phyloP scores from a whole-genome alignment of 345 rosid species.

The Heritiera littoralis region DNA sequence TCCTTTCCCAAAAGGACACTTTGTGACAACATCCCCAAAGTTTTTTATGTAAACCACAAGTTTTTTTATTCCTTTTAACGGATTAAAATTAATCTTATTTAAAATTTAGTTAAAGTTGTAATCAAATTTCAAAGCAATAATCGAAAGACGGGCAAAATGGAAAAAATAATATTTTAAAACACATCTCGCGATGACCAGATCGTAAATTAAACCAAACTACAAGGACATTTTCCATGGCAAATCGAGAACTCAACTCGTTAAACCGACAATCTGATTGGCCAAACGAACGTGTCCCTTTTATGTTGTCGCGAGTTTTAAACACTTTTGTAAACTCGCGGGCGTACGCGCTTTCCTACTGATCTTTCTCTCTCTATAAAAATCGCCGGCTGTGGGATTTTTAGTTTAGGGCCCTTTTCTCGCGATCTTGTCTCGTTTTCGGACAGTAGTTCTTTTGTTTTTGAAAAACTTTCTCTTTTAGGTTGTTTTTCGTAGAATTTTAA shows the following conservation, averaged over 20 bases:
- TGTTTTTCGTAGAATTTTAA: neutral
- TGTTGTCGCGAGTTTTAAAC: neutral
- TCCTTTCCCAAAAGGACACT: neutral
- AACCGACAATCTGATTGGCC: constrained; percentile 32
- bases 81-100: too few relatives aligned
- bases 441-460: neutral
- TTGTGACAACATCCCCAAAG: too few relatives aligned
- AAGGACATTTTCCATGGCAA: neutral
- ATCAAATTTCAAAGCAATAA: constrained; percentile 19
- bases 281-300: constrained; percentile 29
- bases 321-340: neutral
- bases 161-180: neutral
- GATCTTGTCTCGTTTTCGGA: neutral
- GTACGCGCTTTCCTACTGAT: constrained; percentile 11
- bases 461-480: neutral
- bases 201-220: constrained; percentile 13
- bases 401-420: constrained; percentile 16
- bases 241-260: neutral
- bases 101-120: too few relatives aligned
- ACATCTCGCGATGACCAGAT: neutral
- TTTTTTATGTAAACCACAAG: too few relatives aligned
- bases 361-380: constrained; percentile 21
- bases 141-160: neutral
- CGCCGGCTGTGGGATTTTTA: constrained; percentile 10
- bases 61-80: too few relatives aligned